Evolutionary conservation across 2,329 filamentous ascomycete species (phyloP).

Genomic region (Verticillium longisporum): DNA sequence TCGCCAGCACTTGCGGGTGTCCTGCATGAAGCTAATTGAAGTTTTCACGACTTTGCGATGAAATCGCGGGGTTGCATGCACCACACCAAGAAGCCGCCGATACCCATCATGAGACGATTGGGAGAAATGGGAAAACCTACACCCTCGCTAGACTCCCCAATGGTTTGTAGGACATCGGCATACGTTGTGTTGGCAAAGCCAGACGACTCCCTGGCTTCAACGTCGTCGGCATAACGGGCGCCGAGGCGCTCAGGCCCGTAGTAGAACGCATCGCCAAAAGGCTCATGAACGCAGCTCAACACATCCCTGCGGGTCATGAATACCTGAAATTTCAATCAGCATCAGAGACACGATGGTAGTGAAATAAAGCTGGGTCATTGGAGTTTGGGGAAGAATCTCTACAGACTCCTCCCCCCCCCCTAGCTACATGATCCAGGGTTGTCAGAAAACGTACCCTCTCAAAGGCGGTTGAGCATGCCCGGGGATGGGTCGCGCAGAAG

Average conservation of each 20-base stretch:
- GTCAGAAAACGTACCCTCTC: constrained; percentile 63
- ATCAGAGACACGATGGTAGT: background rate
- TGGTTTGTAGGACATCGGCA: constrained; percentile 67
- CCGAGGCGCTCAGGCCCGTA: constrained; percentile 86
- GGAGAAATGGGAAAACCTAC: constrained; percentile 38
- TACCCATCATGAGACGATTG: constrained; percentile 11
- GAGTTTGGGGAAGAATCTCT: background rate
- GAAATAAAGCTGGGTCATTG: background rate
- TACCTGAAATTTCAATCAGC: constrained; percentile 48
- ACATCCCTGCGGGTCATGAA: constrained; percentile 90
- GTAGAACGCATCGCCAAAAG: constrained; percentile 95
- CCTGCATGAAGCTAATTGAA: background rate
- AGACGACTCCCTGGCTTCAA: constrained; percentile 44
- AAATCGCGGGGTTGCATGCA: background rate
- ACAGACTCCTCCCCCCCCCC: background rate
- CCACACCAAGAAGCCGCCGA: background rate
- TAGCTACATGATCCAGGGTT: background rate
- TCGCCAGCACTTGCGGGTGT: background rate
- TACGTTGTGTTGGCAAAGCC: constrained; percentile 67
- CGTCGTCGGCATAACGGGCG: constrained; percentile 68
- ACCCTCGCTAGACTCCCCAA: constrained; percentile 67
- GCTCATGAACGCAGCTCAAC: constrained; percentile 84
- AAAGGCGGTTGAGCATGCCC: constrained; percentile 94
- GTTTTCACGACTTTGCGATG: background rate
- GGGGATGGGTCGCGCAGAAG: constrained; percentile 88